Conservation (phyloP, 164 flowering plant species). For the Sedum album region DNA sequence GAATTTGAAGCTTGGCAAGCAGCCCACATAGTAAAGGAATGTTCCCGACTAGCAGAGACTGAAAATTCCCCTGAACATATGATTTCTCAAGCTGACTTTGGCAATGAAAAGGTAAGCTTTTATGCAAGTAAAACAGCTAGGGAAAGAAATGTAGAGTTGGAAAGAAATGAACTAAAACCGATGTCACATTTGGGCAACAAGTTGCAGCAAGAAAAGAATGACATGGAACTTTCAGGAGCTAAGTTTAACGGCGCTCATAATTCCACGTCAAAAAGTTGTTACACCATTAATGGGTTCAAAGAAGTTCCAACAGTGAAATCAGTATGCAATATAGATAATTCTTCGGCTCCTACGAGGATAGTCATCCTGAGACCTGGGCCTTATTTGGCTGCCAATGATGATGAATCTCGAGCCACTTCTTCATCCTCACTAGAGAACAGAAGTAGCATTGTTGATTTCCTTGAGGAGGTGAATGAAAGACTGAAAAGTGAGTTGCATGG, state of each 20-base stretch:
- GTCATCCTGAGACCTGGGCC: conserved; percentile 88
- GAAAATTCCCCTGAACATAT: conserved; percentile 26
- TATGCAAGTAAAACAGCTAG: conserved; percentile 20
- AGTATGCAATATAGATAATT: conserved; percentile 16
- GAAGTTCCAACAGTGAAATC: conserved; percentile 15
- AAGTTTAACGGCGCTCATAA: conserved; percentile 18
- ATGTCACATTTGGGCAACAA: conserved; percentile 17
- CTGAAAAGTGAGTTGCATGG: conserved; percentile 66
- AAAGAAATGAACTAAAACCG: conserved; percentile 12
- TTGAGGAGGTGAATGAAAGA: conserved; percentile 83
- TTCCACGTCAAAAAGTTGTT: conserved; percentile 22
- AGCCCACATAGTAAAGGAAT: conserved; percentile 58
- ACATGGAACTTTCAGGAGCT: conserved; percentile 16
- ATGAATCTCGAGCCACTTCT: conserved; percentile 50
- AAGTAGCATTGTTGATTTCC: conserved; percentile 68
- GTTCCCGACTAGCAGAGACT: conserved; percentile 44
- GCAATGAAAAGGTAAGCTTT: conserved; percentile 37
- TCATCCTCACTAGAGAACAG: conserved; percentile 43
- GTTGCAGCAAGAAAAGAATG: conserved; percentile 18
- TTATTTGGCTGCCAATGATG: conserved; percentile 34
- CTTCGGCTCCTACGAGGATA: conserved; percentile 57
- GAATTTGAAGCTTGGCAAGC: conserved; percentile 97
- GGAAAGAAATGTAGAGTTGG: conserved; percentile 24
- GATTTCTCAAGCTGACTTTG: conserved; percentile 49
- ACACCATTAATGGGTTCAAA: conserved; percentile 25